Percentiles rank a stretch among this genome's conserved stretches.
phyloP scores from a whole-genome alignment of 805 yeast genomes.

The Suhomyces faveliae region DNA sequence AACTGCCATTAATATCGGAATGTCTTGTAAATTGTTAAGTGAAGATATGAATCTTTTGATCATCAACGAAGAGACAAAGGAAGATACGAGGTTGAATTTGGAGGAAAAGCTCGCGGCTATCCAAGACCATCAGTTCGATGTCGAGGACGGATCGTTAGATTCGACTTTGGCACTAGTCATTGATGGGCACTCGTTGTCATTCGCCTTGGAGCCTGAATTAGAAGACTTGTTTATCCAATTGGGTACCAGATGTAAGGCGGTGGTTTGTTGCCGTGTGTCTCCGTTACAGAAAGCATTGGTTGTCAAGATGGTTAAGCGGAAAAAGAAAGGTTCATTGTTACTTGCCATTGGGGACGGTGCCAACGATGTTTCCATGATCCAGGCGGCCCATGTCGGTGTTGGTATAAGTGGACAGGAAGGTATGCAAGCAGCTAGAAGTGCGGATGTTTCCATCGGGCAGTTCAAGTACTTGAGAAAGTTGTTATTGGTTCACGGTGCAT shows the following conservation, averaged over 20 bases:
- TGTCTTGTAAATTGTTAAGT: constrained; percentile 90
- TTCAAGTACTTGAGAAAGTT: constrained; percentile 82
- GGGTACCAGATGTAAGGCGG: constrained; percentile 89
- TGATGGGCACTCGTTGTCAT: constrained; percentile 89
- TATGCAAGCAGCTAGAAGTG: constrained; percentile 98
- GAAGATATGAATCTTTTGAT: constrained; percentile 95
- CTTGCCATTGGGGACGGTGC: constrained; percentile 99
- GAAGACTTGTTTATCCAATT: constrained; percentile 77
- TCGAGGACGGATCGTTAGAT: constrained; percentile 53
- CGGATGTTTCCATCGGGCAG: constrained; percentile 96
- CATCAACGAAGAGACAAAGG: constrained; percentile 80
- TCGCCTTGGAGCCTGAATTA: constrained; percentile 76
- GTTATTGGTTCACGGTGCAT: constrained; percentile 89
- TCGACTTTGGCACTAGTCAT: constrained; percentile 85
- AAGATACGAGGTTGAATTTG: constrained; percentile 73
- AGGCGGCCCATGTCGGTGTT: constrained; percentile 98
- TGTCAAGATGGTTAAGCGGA: constrained; percentile 87
- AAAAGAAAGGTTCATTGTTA: constrained; percentile 65
- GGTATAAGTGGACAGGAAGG: constrained; percentile 99
- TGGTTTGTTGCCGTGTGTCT: constrained; percentile 95
- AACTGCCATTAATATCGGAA: constrained; percentile 97
- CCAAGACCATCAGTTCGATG: constrained; percentile 59
- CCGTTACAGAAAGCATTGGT: constrained; percentile 96
- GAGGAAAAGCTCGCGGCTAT: constrained; percentile 75
- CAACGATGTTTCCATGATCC: constrained; percentile 98